A percentile compares a stretch with the other conserved stretches of the same genome.
Evolutionary conservation across 331 rosid species (phyloP).

Genomic region (Malus hybrid): DNA sequence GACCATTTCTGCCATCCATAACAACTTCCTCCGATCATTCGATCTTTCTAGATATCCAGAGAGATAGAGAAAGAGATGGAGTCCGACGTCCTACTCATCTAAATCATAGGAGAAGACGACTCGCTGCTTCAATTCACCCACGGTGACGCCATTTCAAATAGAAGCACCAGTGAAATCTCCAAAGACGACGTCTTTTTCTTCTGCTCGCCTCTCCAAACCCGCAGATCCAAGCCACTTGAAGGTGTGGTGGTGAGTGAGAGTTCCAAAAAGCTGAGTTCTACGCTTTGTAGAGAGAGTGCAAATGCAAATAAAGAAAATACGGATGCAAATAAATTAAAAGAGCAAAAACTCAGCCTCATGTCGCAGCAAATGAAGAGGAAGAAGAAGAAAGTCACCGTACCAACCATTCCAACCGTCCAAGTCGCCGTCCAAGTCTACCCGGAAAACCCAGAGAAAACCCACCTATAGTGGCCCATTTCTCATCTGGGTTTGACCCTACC

Average conservation of each 20-base stretch:
- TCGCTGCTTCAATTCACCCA: slow-evolving; percentile 39
- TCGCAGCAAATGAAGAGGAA: slow-evolving; percentile 78
- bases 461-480: slow-evolving; percentile 70
- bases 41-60: neutral
- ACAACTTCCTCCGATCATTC: neutral
- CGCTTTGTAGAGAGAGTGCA: slow-evolving; percentile 1
- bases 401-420: slow-evolving; percentile 2
- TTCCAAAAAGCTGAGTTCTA: slow-evolving; percentile 11
- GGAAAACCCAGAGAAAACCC: slow-evolving; percentile 28
- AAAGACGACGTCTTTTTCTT: slow-evolving; percentile 28
- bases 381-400: slow-evolving; percentile 27
- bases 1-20: neutral
- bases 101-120: slow-evolving; percentile 70
- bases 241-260: neutral
- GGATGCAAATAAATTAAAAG: slow-evolving; percentile 27
- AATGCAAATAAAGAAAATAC: slow-evolving; percentile 37
- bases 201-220: slow-evolving; percentile 64
- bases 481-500: slow-evolving; percentile 69
- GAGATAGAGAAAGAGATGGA: slow-evolving; percentile 28
- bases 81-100: slow-evolving; percentile 59
- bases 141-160: slow-evolving; percentile 5
- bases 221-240: slow-evolving; percentile 39
- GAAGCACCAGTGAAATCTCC: neutral
- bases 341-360: slow-evolving; percentile 44
- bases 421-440: slow-evolving; percentile 40